A percentile compares a stretch with the other conserved stretches of the same genome.
Conservation (phyloP, 257 asterid species). For the Mentha longifolia region DNA sequence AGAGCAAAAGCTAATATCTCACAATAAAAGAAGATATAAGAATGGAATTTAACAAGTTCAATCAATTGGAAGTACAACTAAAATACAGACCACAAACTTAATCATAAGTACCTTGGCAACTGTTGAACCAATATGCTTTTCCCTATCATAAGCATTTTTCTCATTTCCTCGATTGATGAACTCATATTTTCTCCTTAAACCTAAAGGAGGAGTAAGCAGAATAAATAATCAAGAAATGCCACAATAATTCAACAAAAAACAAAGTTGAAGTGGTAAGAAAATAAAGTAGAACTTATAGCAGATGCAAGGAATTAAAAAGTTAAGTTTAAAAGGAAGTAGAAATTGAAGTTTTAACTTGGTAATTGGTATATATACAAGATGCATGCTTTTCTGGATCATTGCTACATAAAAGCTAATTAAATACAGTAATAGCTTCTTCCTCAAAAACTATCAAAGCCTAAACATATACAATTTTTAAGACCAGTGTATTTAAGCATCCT, state of each 20-base stretch:
- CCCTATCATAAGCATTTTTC: slow-evolving; percentile 95
- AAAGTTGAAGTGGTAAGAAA: slow-evolving; percentile 25
- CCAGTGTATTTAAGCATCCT: slow-evolving; percentile 13
- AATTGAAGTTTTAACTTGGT: neutral
- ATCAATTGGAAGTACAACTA: neutral
- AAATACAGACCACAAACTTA: slow-evolving; percentile 1
- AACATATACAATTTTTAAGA: slow-evolving; percentile 15
- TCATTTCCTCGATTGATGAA: slow-evolving; percentile 78
- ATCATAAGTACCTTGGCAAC: slow-evolving; percentile 77
- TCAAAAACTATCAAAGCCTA: neutral
- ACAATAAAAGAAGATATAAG: too few species aligned
- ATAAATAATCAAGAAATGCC: slow-evolving; percentile 14
- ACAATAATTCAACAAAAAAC: slow-evolving; percentile 25
- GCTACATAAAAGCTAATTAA: slow-evolving; percentile 1
- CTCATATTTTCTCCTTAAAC: slow-evolving; percentile 89
- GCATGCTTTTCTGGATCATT: slow-evolving; percentile 17
- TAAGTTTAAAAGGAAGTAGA: neutral
- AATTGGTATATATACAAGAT: neutral
- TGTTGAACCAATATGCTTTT: slow-evolving; percentile 81
- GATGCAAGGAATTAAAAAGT: slow-evolving; percentile 20
- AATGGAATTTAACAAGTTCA: too few species aligned
- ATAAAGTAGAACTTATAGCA: slow-evolving; percentile 21
- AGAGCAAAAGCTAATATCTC: too few species aligned
- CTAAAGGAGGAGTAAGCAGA: slow-evolving; percentile 42
- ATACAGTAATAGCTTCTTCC: neutral